Evolutionary conservation across 1,284 basidiomycete genomes (phyloP).

Genomic region (Cutaneotrichosporon dermatis): DNA sequence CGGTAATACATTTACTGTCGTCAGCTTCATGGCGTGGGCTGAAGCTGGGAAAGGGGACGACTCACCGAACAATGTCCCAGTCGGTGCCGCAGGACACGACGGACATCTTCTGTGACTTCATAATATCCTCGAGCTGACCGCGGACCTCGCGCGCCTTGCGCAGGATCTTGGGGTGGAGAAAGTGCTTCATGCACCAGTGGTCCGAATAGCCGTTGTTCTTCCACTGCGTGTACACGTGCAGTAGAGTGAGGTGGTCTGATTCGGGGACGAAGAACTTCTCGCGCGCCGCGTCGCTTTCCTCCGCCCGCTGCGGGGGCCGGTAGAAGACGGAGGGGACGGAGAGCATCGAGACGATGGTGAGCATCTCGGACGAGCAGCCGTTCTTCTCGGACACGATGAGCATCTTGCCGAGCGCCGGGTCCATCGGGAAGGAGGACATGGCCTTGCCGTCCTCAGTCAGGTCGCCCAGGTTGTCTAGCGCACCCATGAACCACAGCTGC

Average conservation of each 20-base stretch:
- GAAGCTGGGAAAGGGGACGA: background rate
- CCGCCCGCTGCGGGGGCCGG: slow-evolving; percentile 87
- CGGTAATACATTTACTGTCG: slow-evolving; percentile 87
- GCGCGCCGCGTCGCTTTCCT: slow-evolving; percentile 91
- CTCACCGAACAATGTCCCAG: slow-evolving; percentile 83
- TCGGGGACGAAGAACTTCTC: slow-evolving; percentile 99
- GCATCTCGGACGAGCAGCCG: slow-evolving; percentile 88
- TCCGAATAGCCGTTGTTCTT: slow-evolving; percentile 89
- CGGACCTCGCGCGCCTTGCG: slow-evolving; percentile 96
- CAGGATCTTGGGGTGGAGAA: slow-evolving; percentile 91
- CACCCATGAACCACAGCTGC: slow-evolving; percentile 96
- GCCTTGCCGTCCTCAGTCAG: slow-evolving; percentile 85
- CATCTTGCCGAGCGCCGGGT: slow-evolving; percentile 97
- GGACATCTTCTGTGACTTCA: slow-evolving; percentile 95
- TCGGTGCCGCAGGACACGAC: slow-evolving; percentile 86
- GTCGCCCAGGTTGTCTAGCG: slow-evolving; percentile 95
- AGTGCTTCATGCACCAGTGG: slow-evolving; percentile 90
- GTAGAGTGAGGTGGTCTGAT: slow-evolving; percentile 89
- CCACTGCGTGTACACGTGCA: slow-evolving; percentile 98
- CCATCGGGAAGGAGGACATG: slow-evolving; percentile 99
- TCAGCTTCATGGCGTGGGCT: slow-evolving; percentile 10
- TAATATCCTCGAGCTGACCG: slow-evolving; percentile 93
- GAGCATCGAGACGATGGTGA: slow-evolving; percentile 98
- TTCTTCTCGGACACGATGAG: slow-evolving; percentile 92
- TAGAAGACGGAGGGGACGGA: slow-evolving; percentile 97